Evolutionary conservation across 179 eudicot species (phyloP).

Genomic region (Silene vulgaris): DNA sequence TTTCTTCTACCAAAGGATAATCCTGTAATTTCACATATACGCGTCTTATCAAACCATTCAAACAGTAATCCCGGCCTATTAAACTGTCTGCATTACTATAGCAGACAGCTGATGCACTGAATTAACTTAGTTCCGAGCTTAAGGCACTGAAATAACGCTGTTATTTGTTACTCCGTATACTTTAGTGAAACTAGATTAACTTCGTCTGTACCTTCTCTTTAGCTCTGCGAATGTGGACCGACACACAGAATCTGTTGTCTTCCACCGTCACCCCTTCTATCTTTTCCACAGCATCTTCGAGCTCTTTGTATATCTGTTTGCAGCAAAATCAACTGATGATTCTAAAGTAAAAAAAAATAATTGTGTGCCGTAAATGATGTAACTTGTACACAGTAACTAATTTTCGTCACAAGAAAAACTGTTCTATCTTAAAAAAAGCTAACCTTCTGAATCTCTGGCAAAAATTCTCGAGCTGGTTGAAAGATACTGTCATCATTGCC

Average conservation of each 20-base stretch:
- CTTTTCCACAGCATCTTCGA: conserved; percentile 39
- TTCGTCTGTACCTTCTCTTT: conserved; percentile 39
- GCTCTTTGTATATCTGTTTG: conserved; percentile 51
- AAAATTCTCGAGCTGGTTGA: conserved; percentile 84
- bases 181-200: too few species aligned
- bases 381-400: not conserved
- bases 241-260: conserved; percentile 77
- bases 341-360: not conserved
- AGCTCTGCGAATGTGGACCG: conserved; percentile 80
- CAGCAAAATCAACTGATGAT: not conserved
- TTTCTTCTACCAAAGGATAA: conserved; percentile 39
- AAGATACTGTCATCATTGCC: conserved; percentile 56
- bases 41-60: not conserved
- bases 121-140: not conserved
- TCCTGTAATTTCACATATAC: conserved; percentile 43
- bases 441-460: conserved; percentile 73
- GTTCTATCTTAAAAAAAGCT: not conserved
- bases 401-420: not conserved
- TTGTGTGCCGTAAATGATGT: not conserved
- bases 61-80: not conserved
- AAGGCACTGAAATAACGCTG: too few species aligned
- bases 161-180: too few species aligned
- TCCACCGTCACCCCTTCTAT: conserved; percentile 61
- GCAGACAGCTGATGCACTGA: not conserved
- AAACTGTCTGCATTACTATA: not conserved